phyloP scores from a whole-genome alignment of 78 protist genomes.

The Chrysochromulina parva region DNA sequence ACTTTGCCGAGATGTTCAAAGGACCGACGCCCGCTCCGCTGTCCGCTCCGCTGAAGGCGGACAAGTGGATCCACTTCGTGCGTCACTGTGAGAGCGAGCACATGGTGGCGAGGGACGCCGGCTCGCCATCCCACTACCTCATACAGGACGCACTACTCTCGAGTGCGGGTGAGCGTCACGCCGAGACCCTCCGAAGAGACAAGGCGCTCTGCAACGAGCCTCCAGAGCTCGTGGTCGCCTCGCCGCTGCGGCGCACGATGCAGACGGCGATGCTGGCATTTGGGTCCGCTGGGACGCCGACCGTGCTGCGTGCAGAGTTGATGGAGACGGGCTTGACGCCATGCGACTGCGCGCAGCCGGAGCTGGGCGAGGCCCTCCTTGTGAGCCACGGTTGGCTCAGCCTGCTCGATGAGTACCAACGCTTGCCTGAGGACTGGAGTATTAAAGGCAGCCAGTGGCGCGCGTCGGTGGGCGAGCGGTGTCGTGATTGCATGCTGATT shows the following conservation, averaged over 20 bases:
- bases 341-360: neutral
- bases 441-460: neutral
- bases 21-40: conserved; percentile 55
- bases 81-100: conserved; percentile 55
- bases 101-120: conserved; percentile 53
- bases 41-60: conserved; percentile 48
- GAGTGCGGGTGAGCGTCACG: no score
- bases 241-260: neutral
- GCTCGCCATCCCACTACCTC: no score
- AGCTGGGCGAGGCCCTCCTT: neutral
- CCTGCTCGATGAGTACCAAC: neutral
- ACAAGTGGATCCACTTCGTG: conserved; percentile 28
- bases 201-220: no score
- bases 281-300: neutral
- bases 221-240: no score
- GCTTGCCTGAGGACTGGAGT: neutral
- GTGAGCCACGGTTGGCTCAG: neutral
- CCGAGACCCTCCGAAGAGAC: no score
- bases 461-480: neutral
- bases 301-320: neutral
- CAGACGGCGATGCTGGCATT: neutral
- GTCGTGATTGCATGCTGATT: no score
- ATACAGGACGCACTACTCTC: no score
- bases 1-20: conserved; percentile 69
- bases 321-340: neutral